Percentiles rank a stretch among this genome's conserved stretches.
These are phyloP conservation scores for Sporobolomyces phaffii DNA, from an alignment of 768 basidiomycete species.

Conservation along the genomic window DNA sequence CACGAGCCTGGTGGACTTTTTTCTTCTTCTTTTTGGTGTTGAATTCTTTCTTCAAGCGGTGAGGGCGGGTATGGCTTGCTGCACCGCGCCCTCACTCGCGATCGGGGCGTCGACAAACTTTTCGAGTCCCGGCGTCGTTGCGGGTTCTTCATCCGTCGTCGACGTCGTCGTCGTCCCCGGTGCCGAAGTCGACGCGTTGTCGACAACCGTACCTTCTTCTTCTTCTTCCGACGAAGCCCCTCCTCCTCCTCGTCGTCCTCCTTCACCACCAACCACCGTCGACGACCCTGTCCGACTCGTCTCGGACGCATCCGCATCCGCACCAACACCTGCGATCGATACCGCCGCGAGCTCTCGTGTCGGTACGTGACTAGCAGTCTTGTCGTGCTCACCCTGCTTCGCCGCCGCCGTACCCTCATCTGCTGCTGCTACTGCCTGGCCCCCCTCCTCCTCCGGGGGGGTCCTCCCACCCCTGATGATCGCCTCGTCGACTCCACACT, in stretches of 20 bases:
- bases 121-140: conserved; percentile 10
- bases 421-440: too few relatives aligned
- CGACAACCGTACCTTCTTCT: conserved; percentile 3
- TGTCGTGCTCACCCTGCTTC: not conserved
- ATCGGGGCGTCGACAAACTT: conserved; percentile 33
- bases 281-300: too few relatives aligned
- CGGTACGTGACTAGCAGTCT: too few relatives aligned
- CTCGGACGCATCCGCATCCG: too few relatives aligned
- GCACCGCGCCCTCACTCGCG: conserved; percentile 9
- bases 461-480: conserved; percentile 56
- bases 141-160: not conserved
- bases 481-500: conserved; percentile 70
- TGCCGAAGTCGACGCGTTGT: not conserved
- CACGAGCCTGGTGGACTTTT: too few relatives aligned
- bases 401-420: not conserved
- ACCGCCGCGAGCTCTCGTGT: not conserved
- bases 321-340: not conserved
- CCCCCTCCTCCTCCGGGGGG: not conserved
- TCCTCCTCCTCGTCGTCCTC: not conserved
- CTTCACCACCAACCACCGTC: too few relatives aligned
- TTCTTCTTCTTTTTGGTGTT: too few relatives aligned
- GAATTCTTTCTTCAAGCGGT: conserved; percentile 4
- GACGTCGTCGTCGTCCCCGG: not conserved
- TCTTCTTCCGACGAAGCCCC: not conserved
- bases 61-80: conserved; percentile 1